Base-by-base conservation (phyloP, 148 eudicot genomes). In the Euryodendron excelsum region DNA sequence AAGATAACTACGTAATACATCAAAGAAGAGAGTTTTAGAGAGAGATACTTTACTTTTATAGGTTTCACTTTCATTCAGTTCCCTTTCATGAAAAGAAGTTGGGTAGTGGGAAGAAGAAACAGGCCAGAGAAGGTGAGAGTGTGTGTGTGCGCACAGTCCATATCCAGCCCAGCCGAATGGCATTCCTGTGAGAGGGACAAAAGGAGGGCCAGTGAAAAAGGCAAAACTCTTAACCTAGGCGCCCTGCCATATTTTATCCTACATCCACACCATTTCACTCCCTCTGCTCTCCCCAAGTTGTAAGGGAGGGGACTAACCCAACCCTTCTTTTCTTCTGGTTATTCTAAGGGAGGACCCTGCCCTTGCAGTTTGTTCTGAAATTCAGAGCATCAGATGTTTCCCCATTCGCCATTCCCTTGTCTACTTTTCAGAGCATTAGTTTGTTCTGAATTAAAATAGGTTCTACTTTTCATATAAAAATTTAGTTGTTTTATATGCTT, bases 131-230 rank as follows among this genome's bases (percentile, higher is more conserved):
- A 80, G 45, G n/a, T n/a, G n/a, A n/a, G n/a, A n/a, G n/a, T 60
- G 50, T 59, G 12, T 52, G 15, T 48, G 68, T 28, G 44, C 18
- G 34, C 17, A 2, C 25, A 62, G 12, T 62, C 17, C 75, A 2
- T 53, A 33, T 80, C 72, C 75, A 80, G 80, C 84, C 75, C 56
- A 27, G 84, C 77, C 75, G 82, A 77, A 84, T 84, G 87, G 78
- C 84, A 80, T 67, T 80, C 85, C 72, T 83, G 85, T 82, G 89
- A 87, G 66, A 72, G 81, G 27, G 86, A 85, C 85, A 44, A 77
- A 74, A 73, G 80, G 69, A 69, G 82, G 73, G 84, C 79, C 84
- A n/a, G 79, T 75, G 62, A 30, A 12, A 61, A 52, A 45, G 67
- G 53, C 31, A 59, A 21, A 64, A 63, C 56, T 56, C 80, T 73